These are phyloP conservation scores for Middelhovenomyces tepae DNA, from an alignment of 805 yeast genomes.

Conservation along the genomic window DNA sequence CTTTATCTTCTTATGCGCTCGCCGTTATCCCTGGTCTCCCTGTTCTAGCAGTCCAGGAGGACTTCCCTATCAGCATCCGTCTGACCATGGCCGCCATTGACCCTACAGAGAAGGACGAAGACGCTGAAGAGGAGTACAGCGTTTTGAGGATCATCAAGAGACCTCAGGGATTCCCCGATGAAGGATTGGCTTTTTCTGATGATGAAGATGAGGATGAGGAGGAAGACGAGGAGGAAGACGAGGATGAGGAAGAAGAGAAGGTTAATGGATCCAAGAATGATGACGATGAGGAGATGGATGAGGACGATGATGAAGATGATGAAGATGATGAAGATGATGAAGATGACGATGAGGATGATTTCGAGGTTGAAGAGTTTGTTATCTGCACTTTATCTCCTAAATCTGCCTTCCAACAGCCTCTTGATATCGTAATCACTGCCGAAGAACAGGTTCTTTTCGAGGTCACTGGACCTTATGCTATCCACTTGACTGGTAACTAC, in stretches of 20 bases:
- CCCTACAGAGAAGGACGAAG: conserved; percentile 69
- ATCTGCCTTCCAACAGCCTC: conserved; percentile 70
- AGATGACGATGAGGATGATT: conserved; percentile 55
- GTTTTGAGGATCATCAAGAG: conserved; percentile 84
- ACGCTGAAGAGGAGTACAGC: conserved; percentile 52
- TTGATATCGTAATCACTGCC: conserved; percentile 84
- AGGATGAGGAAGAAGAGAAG: conserved; percentile 27
- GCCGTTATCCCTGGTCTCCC: conserved; percentile 83
- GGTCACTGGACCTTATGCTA: conserved; percentile 91
- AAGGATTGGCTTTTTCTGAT: conserved; percentile 20
- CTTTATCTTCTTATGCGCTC: conserved; percentile 79
- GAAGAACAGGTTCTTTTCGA: conserved; percentile 91
- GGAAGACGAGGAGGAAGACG: conserved; percentile 30
- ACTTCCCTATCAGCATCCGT: conserved; percentile 82
- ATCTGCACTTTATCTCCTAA: conserved; percentile 87
- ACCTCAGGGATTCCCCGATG: conserved; percentile 29
- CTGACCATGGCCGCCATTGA: conserved; percentile 93
- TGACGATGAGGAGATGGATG: conserved; percentile 41
- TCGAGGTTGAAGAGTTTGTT: conserved; percentile 74
- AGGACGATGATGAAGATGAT: conserved; percentile 41
- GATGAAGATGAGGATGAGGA: conserved; percentile 25
- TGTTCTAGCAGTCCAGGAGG: conserved; percentile 76
- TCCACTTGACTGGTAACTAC: conserved; percentile 90
- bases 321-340: conserved; percentile 47
- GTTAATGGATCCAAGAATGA: conserved; percentile 25